Evolutionary conservation across 2,329 filamentous ascomycete species (phyloP).

Genomic region (Colletotrichum sp.): DNA sequence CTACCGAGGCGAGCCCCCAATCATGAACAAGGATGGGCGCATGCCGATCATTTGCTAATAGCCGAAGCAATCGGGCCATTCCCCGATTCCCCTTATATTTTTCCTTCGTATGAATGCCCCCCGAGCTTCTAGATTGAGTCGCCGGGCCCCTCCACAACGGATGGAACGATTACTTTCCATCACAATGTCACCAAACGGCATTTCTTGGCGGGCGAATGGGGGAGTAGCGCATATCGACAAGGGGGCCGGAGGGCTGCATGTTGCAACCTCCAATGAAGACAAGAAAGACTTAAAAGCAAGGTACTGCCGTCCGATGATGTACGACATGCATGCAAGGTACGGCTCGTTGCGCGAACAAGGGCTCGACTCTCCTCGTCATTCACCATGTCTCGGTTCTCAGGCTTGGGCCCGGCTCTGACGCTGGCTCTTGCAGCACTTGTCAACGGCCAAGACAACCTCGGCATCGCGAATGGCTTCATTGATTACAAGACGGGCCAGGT

Average conservation of each 20-base stretch:
- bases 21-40: background rate
- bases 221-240: background rate
- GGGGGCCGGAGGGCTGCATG: background rate
- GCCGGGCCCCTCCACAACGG: background rate
- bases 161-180: background rate
- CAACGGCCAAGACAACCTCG: background rate
- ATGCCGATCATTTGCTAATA: background rate
- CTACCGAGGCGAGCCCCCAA: background rate
- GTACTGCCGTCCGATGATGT: background rate
- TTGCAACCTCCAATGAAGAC: background rate
- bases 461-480: background rate
- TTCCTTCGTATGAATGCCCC: background rate
- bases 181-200: background rate
- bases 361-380: background rate
- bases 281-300: background rate
- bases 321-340: background rate
- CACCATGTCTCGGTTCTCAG: background rate
- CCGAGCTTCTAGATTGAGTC: constrained; percentile 8
- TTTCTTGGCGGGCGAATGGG: background rate
- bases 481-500: background rate
- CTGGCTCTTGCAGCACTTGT: background rate
- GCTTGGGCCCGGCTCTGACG: background rate
- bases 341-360: background rate
- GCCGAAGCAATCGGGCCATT: background rate
- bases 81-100: background rate